phyloP scores from a whole-genome alignment of 176 grass and related monocot species.

The Leersia perrieri region DNA sequence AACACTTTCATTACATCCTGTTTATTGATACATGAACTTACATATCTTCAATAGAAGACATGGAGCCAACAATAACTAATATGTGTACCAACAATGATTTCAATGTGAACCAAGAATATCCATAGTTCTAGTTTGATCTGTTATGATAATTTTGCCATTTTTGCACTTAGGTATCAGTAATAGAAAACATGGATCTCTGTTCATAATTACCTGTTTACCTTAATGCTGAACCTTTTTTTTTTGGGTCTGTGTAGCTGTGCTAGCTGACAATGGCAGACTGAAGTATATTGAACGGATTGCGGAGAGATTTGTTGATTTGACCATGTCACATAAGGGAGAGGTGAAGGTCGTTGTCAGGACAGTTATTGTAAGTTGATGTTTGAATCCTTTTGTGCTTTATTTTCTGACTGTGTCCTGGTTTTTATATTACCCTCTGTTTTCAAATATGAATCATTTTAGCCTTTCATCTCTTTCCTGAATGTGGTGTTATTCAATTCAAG shows the following conservation, averaged over 20 bases:
- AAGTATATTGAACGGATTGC: constrained; percentile 68
- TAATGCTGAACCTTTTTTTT: constrained; percentile 22
- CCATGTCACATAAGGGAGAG: constrained; percentile 86
- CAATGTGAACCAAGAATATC: too few relatives aligned
- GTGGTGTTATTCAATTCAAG: background rate
- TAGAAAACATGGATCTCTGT: background rate
- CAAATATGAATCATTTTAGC: background rate
- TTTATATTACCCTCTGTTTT: background rate
- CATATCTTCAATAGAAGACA: background rate
- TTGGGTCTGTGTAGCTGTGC: constrained; percentile 58
- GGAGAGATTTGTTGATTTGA: constrained; percentile 91
- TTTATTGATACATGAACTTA: too few relatives aligned
- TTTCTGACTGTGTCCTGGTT: background rate
- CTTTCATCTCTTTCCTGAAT: background rate
- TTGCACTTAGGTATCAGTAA: background rate
- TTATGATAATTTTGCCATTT: too few relatives aligned
- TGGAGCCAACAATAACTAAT: too few relatives aligned
- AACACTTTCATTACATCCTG: background rate
- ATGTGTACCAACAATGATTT: too few relatives aligned
- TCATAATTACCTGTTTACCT: background rate
- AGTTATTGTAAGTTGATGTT: constrained; percentile 70
- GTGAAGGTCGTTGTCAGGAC: constrained; percentile 87
- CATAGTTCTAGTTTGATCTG: too few relatives aligned
- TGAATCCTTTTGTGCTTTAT: background rate
- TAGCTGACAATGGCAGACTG: constrained; percentile 91